Base-by-base conservation (phyloP, 371 early-diverging fungal species). In the Cladochytrium tenue region DNA sequence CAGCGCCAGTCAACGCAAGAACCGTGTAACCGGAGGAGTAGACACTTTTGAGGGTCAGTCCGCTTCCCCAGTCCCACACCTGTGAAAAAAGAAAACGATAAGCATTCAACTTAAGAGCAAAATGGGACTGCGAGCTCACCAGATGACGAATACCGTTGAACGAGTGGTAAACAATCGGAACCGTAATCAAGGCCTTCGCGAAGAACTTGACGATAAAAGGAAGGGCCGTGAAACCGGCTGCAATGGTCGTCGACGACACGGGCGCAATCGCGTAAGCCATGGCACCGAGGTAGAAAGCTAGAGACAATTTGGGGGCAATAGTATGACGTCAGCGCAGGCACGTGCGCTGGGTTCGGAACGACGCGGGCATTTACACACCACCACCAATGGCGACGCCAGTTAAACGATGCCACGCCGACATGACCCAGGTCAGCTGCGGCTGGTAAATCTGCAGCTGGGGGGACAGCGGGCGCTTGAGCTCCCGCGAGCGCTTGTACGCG, bases 141-240 rank as follows among this genome's bases (percentile, higher is more conserved):
- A 96, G 86, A 75, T 94, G 95, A 67, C 96, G 88, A 58, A 95
- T 69, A 60, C 96, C 95, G 77, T 91, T 93, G 70, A 92, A 83
- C 51, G 85, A 70, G 81, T 97, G 96, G 88, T 82, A 97, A 63
- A 88, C 86, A 71, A 92, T 87, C 31, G 94, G 91, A 61, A 76
- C 67, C 50, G 91, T 89, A 58, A 93, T 35, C 43, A 83, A 70
- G 50, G 81, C 71, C 83, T 93, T 93, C 35, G 74, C 87, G 1
- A 79, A 70, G n/a, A 88, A 55, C 69, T 89, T 74, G 58, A 86
- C 74, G 3, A 81, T 72, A 13, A 71, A 67, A 1, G 93, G 92
- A 55, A 81, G 43, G 0, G 86, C 74, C 51, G 83, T 76, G 56
- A 86, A 70, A 53, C 73, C 57, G 28, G 77, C 73, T 17, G 88